Base-by-base conservation (phyloP, 305 asterid genomes). In the Rubia occidens region DNA sequence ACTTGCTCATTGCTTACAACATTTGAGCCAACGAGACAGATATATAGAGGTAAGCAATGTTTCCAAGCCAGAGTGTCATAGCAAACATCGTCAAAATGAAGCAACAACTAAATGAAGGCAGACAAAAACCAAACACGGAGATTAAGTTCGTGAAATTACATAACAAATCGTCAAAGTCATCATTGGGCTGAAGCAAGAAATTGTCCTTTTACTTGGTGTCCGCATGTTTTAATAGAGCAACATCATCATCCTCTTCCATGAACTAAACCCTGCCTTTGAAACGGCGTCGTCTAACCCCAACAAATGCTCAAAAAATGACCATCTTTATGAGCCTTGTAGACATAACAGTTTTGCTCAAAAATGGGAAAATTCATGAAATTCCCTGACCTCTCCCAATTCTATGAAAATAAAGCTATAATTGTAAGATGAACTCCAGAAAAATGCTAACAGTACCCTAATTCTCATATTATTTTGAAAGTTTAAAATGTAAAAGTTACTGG, bases 41-140 rank as follows among this genome's bases (percentile, higher is more conserved):
- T 76, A 89, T 91, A 78, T 91, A 91, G 75, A 91, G 96, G 85
- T 91, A 91, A 71, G 95, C 97, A 39, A 95, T 91, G 24, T 91
- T 91, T 74, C 97, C 96, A 14, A 91, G 95, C 96, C 97, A 91
- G 67, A 89, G 96, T 63, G 97, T 91, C 96, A 91, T 84, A 54
- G 97, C 94, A 74, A 91, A 91, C 96, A 89, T 91, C 29, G 95
- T 15, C 40, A 55, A 24, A 24, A 24, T 24, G 24, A 24, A 44
- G 9, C 49, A 44, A 18, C 11, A 42, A 17, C 13, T 39, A 51
- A 62, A 63, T 54, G 54, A 54, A 74, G 71, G 43, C 60, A 26
- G 62, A 42, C 69, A 21, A n/a, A 74, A 68, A 56, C 80, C 44
- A 67, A 58, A 72, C 53, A 64, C 5, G 40, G 35, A 75, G 39